A percentile compares a stretch with the other conserved stretches of the same genome.
These are phyloP conservation scores for Rubia peregrina DNA, from an alignment of 305 asterid genomes.

Conservation along the genomic window DNA sequence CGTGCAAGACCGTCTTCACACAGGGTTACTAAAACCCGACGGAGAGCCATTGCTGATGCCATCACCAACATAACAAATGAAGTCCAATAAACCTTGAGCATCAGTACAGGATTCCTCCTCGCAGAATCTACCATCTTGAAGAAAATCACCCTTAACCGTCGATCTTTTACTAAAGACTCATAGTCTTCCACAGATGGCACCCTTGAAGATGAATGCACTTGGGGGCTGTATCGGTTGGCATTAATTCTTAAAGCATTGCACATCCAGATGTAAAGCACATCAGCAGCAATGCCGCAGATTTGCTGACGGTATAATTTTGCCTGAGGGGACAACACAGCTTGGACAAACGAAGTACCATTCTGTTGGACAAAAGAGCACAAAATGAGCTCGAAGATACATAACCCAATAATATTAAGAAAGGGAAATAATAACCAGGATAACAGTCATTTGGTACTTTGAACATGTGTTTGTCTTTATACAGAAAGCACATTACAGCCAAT, in stretches of 20 bases:
- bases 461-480: not conserved
- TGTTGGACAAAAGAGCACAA: constrained; percentile 24
- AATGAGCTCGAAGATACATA: not conserved
- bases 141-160: constrained; percentile 70
- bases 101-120: constrained; percentile 49
- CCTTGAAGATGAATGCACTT: constrained; percentile 24
- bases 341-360: constrained; percentile 77
- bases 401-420: not conserved
- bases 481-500: not conserved
- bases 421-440: not conserved
- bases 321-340: constrained; percentile 54
- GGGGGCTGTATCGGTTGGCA: constrained; percentile 29
- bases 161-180: constrained; percentile 48
- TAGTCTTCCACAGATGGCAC: constrained; percentile 24
- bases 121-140: constrained; percentile 53
- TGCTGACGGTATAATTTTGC: constrained; percentile 59
- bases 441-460: not conserved
- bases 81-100: constrained; percentile 56
- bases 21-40: constrained; percentile 40
- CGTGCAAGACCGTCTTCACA: constrained; percentile 36
- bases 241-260: constrained; percentile 28
- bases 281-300: constrained; percentile 48
- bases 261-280: constrained; percentile 55
- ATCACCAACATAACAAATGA: constrained; percentile 41
- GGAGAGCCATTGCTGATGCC: constrained; percentile 64